A percentile compares a stretch with the other conserved stretches of the same genome.
These are phyloP conservation scores for Mycogone perniciosa DNA, from an alignment of 2,329 filamentous ascomycete genomes.

Conservation along the genomic window DNA sequence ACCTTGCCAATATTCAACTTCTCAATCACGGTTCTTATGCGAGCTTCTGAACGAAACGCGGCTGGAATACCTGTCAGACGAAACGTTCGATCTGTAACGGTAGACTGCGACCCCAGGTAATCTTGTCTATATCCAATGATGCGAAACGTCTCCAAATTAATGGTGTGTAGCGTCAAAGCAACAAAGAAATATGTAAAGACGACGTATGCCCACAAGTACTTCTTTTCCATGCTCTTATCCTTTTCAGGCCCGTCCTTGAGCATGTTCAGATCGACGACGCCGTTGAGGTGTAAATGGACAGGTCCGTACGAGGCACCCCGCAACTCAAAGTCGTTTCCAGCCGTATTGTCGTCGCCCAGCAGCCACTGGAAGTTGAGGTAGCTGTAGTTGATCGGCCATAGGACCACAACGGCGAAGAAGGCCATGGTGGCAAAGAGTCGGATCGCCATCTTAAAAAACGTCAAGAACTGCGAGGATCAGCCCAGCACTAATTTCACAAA, in stretches of 20 bases:
- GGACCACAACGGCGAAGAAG: conserved; percentile 72
- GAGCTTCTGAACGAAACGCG: conserved; percentile 71
- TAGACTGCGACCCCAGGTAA: conserved; percentile 88
- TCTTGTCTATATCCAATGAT: conserved; percentile 83
- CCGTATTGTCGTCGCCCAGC: neutral
- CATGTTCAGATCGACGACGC: conserved; percentile 12
- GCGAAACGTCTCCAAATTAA: conserved; percentile 74
- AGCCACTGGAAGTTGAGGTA: conserved; percentile 33
- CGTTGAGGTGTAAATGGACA: conserved; percentile 13
- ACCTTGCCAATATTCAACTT: conserved; percentile 84
- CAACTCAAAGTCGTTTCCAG: conserved; percentile 2
- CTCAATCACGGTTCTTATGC: conserved; percentile 82
- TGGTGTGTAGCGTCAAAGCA: conserved; percentile 70
- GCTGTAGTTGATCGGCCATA: conserved; percentile 77
- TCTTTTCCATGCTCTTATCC: conserved; percentile 27
- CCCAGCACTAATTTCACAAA: neutral
- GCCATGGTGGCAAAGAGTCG: conserved; percentile 74
- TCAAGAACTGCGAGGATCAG: conserved; percentile 55
- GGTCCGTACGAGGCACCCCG: conserved; percentile 7
- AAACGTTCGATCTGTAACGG: conserved; percentile 93
- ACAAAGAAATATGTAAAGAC: conserved; percentile 95
- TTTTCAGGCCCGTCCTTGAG: conserved; percentile 28
- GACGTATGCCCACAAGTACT: conserved; percentile 85
- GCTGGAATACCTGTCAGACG: conserved; percentile 80
- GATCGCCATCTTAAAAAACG: conserved; percentile 93